Conservation (phyloP, 805 yeast species). For the Pichia phayaonensis region DNA sequence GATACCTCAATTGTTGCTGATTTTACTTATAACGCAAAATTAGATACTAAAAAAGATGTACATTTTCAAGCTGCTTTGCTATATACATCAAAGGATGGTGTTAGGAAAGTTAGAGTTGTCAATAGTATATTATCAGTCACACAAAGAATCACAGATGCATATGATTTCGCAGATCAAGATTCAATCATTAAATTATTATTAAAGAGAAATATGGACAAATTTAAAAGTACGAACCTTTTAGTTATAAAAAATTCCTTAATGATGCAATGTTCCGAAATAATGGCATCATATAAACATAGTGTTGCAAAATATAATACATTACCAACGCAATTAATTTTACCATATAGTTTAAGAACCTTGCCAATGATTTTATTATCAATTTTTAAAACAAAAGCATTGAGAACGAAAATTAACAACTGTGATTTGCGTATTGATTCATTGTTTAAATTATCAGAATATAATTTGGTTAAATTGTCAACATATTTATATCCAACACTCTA, state of each 20-base stretch:
- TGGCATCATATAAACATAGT: slow-evolving; percentile 48
- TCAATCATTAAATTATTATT: slow-evolving; percentile 46
- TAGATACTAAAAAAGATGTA: slow-evolving; percentile 64
- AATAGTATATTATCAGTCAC: slow-evolving; percentile 79
- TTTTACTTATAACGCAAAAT: slow-evolving; percentile 68
- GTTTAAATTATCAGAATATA: slow-evolving; percentile 42
- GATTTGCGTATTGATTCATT: slow-evolving; percentile 59
- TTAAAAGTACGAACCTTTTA: slow-evolving; percentile 32
- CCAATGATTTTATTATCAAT: slow-evolving; percentile 63
- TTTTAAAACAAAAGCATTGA: slow-evolving; percentile 58
- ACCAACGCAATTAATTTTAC: slow-evolving; percentile 66
- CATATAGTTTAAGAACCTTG: slow-evolving; percentile 68
- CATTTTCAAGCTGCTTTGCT: slow-evolving; percentile 88
- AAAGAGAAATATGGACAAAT: slow-evolving; percentile 37
- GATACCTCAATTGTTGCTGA: slow-evolving; percentile 65
- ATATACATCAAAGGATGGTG: slow-evolving; percentile 72
- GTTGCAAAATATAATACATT: slow-evolving; percentile 37
- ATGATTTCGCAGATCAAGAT: slow-evolving; percentile 75
- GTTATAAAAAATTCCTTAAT: slow-evolving; percentile 26
- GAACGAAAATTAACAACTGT: slow-evolving; percentile 41
- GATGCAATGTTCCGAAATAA: slow-evolving; percentile 43
- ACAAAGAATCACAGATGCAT: slow-evolving; percentile 62
- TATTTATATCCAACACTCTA: slow-evolving; percentile 76
- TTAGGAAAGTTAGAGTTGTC: slow-evolving; percentile 77
- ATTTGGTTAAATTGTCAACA: slow-evolving; percentile 49